Evolutionary conservation across 805 yeast genomes (phyloP), one percentile per base, ranked within the genome.

Genomic region (Lachancea sp.): DNA sequence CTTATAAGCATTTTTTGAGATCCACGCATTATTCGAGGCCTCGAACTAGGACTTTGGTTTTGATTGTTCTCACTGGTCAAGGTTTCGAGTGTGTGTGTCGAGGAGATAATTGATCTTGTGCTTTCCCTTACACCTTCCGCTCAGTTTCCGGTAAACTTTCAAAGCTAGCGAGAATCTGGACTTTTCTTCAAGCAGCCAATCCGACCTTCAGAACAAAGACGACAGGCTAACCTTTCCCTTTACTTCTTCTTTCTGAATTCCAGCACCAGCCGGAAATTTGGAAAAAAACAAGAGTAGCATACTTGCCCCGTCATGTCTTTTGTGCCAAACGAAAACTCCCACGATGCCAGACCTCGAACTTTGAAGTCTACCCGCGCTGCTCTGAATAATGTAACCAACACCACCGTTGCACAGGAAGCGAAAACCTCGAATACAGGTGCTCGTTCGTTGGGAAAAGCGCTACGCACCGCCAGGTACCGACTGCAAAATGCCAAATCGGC

Each of bases 371-470:
- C 50, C 15, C 51, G 69, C 42, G 49, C 65, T 38, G 69, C 66
- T 16, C 52, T 65, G 39, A 58, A 58, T 31, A 65, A 65, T 46
- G 69, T 65, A 11, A 65, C 69, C 16, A 61, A 63, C 42, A 63
- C 67, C 10, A 53, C 57, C 26, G 37, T 55, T 26, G 47, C 57
- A 4, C 57, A 57, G 29, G 62, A 59, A 16, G 55, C 49, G 39
- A 48, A 44, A 31, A 16, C 46, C 16, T 53, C 55, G 25, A 47
- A 54, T 19, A 42, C 56, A 9, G 36, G 42, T 33, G 46, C 46
- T 22, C 37, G 46, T 7, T 36, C 50, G 31, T 35, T 48, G 32
- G 50, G 50, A n/a, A 48, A 48, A 41, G 50, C 42, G 25, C 41
- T 48, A 18, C 42, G 50, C 27, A 39, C 44, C 25, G 50, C 50